Base-by-base conservation (phyloP, 306 rosid species). In the Alnus glutinosa region DNA sequence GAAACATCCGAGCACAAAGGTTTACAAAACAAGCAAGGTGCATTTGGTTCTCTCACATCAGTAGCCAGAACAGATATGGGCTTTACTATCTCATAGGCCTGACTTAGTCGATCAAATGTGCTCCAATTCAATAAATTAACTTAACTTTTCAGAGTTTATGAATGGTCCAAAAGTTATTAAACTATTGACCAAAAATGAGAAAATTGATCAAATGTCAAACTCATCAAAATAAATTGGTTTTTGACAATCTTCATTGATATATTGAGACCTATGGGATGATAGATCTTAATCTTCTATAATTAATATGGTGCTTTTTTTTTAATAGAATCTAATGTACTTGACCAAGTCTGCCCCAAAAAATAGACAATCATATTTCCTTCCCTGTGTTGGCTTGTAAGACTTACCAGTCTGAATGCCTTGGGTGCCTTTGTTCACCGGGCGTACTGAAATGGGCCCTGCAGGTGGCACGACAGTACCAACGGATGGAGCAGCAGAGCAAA, bases 351-450 rank as follows among this genome's bases (percentile, higher is more conserved):
- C 71, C 48, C 36, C 16, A 44, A 74, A 78, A 71, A 39, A 75
- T 42, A 11, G 47, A 64, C 68, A 55, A 34, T 19, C 39, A 16
- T 46, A 9, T 64, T 55, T 49, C 15, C 52, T 46, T 10, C 14
- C 39, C 52, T 47, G 14, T 79, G 9, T 67, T 39, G 76, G 37
- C 82, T 19, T 77, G 84, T 69, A 80, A 63, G 73, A 89, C 93
- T 91, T 81, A 94, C 98, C 95, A 66, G 76, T 86, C 70, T 82
- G 89, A 81, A 61, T 58, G 16, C 87, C 83, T 49, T 74, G 86
- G 78, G 74, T 39, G 74, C 49, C 73, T 76, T 84, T 88, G 75
- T 61, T 83, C 75, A 19, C 77, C 61, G 58, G 59, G 57, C 89
- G 84, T 73, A 75, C 78, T 8, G 76, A 77, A 81, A n/a, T 48